Evolutionary conservation across 352 stramenopile species (phyloP).

Genomic region (Globisporangium nodosum): DNA sequence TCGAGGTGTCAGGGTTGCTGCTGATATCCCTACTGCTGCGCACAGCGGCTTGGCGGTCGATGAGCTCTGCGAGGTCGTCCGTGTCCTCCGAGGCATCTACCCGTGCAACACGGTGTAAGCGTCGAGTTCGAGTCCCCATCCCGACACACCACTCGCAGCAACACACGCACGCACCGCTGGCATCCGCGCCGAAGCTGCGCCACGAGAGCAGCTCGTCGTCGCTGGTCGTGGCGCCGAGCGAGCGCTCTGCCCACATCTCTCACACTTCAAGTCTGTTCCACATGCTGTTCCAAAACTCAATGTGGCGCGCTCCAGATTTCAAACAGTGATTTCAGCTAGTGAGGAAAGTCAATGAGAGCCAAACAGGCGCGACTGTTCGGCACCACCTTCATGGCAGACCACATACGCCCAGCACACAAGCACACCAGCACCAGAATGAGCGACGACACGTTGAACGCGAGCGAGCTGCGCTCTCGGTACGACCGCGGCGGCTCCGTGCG

Average conservation of each 20-base stretch:
- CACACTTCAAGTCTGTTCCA: not conserved
- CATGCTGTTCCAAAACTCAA: not conserved
- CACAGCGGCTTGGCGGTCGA: constrained; percentile 6
- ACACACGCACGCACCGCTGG: constrained; percentile 11
- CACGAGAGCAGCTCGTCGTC: constrained; percentile 37
- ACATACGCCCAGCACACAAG: not conserved
- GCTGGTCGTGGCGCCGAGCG: constrained; percentile 3
- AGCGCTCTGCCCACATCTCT: constrained; percentile 6
- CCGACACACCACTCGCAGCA: no score
- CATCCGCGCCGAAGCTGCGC: constrained; percentile 21
- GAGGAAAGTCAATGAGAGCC: not conserved
- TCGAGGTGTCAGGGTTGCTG: not conserved
- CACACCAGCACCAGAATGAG: constrained; percentile 12
- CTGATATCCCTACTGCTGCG: not conserved
- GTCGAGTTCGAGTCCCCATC: not conserved
- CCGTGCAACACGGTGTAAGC: not conserved
- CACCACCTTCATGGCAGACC: no score
- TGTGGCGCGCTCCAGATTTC: not conserved
- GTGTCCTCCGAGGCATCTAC: constrained; percentile 21
- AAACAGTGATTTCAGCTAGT: not conserved
- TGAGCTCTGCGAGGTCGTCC: constrained; percentile 21
- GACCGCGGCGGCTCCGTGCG: constrained; percentile 65
- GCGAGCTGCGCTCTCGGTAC: constrained; percentile 69
- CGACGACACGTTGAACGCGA: constrained; percentile 62
- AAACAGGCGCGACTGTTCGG: not conserved